Percentiles rank a stretch among this genome's conserved stretches.
Conservation (phyloP, 2,329 filamentous ascomycete genomes). For the Mariannaea elegans region DNA sequence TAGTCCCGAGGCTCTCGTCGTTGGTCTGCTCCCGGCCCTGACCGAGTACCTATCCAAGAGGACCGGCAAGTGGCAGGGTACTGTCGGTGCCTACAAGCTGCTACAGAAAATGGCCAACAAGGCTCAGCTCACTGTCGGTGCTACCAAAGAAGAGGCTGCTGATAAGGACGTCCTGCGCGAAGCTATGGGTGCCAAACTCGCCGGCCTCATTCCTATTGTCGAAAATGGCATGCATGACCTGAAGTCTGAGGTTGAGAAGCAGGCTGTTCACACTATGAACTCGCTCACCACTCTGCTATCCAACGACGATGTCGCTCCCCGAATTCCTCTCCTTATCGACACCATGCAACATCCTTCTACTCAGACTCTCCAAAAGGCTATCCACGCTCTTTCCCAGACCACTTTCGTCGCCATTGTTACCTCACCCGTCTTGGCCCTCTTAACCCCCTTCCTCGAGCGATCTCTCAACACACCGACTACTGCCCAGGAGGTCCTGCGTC, state of each 20-base stretch:
- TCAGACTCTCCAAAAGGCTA: constrained; percentile 91
- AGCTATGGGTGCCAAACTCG: constrained; percentile 87
- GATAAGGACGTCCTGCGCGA: constrained; percentile 92
- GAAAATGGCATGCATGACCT: constrained; percentile 96
- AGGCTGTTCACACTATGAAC: constrained; percentile 91
- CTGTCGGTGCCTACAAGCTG: constrained; percentile 84
- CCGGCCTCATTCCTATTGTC: constrained; percentile 87
- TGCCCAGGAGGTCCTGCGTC: constrained; percentile 90
- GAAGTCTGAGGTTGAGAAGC: constrained; percentile 88
- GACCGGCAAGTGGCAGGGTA: constrained; percentile 97
- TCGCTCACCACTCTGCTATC: constrained; percentile 88
- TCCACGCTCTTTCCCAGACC: constrained; percentile 94
- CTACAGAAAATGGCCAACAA: constrained; percentile 95
- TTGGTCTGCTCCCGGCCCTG: constrained; percentile 81
- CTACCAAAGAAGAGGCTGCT: constrained; percentile 81
- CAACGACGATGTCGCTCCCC: constrained; percentile 95
- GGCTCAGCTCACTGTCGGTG: constrained; percentile 83
- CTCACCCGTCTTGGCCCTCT: constrained; percentile 90
- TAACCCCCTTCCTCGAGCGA: constrained; percentile 94
- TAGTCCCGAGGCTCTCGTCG: constrained; percentile 82
- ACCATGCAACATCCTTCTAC: constrained; percentile 94
- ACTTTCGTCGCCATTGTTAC: constrained; percentile 98
- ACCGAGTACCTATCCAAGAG: constrained; percentile 80
- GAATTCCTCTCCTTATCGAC: constrained; percentile 91
- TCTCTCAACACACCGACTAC: constrained; percentile 92